These are phyloP conservation scores for Solanum arcanum DNA, from an alignment of 257 asterid genomes.

Conservation along the genomic window DNA sequence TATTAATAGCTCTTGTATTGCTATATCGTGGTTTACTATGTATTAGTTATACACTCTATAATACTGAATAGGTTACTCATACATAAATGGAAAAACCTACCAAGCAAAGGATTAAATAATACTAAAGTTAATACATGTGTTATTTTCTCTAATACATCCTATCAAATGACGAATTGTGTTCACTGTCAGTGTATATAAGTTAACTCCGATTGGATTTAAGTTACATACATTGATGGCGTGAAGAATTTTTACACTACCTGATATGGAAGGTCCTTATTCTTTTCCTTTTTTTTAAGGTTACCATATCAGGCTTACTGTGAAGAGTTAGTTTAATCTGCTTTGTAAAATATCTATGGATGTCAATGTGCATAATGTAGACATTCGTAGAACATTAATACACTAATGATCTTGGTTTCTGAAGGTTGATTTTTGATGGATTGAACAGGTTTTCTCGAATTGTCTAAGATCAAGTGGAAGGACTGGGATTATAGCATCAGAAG, in stretches of 20 bases:
- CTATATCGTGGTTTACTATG: neutral
- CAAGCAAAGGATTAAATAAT: neutral
- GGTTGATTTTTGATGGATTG: conserved; percentile 2
- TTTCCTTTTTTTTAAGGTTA: neutral
- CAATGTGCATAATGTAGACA: neutral
- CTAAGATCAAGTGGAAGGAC: conserved; percentile 92
- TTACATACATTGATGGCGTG: neutral
- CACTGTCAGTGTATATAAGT: neutral
- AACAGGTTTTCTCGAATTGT: conserved; percentile 75
- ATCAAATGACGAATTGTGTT: neutral
- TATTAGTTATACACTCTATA: neutral
- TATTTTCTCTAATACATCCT: neutral
- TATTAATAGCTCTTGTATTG: neutral
- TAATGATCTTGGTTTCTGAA: neutral
- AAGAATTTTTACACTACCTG: neutral
- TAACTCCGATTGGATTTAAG: neutral
- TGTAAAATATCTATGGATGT: neutral
- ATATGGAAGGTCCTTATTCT: neutral
- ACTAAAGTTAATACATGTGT: neutral
- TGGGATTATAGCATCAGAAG: conserved; percentile 97
- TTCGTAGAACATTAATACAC: neutral
- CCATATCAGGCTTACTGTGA: neutral
- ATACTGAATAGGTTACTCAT: neutral
- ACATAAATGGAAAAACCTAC: neutral
- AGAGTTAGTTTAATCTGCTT: neutral